Percentiles rank a stretch among this genome's conserved stretches.
Evolutionary conservation across 495 filamentous ascomycete species (phyloP).

Genomic region (Hyaloscypha hepaticicola): DNA sequence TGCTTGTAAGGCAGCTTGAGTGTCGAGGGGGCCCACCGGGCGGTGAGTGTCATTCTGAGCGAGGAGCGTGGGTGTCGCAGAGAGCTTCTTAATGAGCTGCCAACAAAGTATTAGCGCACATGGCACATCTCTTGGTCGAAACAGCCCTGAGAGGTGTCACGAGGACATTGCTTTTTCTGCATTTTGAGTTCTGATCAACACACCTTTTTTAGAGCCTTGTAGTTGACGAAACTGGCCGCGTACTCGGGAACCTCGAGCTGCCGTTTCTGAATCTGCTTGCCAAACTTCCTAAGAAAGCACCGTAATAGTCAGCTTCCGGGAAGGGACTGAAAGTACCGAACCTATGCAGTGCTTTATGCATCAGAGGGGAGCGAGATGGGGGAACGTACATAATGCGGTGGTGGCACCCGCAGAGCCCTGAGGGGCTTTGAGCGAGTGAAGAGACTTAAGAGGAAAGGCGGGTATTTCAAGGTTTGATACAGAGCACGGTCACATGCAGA

Average conservation of each 20-base stretch:
- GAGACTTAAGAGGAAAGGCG: conserved; percentile 15
- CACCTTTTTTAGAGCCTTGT: conserved; percentile 98
- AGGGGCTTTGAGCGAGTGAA: conserved; percentile 25
- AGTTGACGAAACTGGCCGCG: conserved; percentile 98
- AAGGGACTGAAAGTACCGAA: background rate
- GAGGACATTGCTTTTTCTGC: conserved; percentile 21
- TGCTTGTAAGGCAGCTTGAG: conserved; percentile 90
- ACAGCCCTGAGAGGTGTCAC: conserved; percentile 2
- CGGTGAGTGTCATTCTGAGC: conserved; percentile 63
- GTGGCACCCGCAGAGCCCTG: conserved; percentile 32
- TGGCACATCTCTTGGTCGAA: conserved; percentile 22
- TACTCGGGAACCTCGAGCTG: conserved; percentile 99
- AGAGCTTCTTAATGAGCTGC: conserved; percentile 97
- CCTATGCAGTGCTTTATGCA: background rate
- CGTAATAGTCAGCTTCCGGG: conserved; percentile 17
- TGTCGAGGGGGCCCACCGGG: conserved; percentile 54
- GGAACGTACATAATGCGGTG: conserved; percentile 34
- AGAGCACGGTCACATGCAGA: conserved; percentile 28
- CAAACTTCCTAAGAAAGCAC: conserved; percentile 79
- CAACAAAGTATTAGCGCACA: conserved; percentile 26
- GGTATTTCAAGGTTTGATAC: conserved; percentile 22
- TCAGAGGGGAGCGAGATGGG: conserved; percentile 4
- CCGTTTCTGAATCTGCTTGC: conserved; percentile 97
- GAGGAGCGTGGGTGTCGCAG: conserved; percentile 79
- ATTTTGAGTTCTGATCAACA: conserved; percentile 12